Conservation (phyloP, 139 green algal genomes). For the Coelastrella sp. region DNA sequence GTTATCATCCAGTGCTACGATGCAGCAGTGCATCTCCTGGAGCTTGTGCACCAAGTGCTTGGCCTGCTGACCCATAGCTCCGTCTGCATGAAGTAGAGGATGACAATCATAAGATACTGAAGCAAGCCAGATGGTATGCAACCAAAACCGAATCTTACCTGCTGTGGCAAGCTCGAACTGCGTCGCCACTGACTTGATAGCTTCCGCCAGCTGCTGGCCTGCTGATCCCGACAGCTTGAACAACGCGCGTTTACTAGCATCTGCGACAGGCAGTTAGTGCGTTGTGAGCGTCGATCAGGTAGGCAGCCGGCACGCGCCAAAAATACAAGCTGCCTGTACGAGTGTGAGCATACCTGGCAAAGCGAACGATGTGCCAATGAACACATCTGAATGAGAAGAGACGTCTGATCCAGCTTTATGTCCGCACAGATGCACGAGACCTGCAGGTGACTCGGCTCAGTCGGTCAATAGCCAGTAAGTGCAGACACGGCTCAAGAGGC, state of each 20-base stretch:
- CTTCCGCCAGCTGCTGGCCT: slow-evolving; percentile 5
- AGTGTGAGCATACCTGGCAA: neutral
- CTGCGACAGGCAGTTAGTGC: neutral
- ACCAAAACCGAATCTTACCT: neutral
- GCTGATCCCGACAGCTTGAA: neutral
- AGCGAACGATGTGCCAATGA: neutral
- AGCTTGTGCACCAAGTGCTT: slow-evolving; percentile 1
- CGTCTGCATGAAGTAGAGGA: neutral
- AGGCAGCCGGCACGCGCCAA: slow-evolving; percentile 5
- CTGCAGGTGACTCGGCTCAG: neutral
- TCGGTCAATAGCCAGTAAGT: neutral
- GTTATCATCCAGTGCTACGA: slow-evolving; percentile 26
- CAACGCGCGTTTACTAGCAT: neutral
- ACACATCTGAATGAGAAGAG: neutral
- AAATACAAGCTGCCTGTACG: neutral
- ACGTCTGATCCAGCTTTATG: neutral
- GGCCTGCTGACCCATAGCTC: neutral
- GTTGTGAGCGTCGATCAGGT: neutral
- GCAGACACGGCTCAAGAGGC: neutral
- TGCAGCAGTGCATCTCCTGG: slow-evolving; percentile 35
- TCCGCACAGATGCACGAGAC: neutral
- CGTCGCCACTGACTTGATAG: neutral
- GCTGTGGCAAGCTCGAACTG: slow-evolving; percentile 3
- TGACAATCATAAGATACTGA: neutral
- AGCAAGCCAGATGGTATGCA: neutral